Percentiles rank a stretch among this genome's conserved stretches.
Conservation (phyloP, 805 yeast species). For the Candida caryicola region DNA sequence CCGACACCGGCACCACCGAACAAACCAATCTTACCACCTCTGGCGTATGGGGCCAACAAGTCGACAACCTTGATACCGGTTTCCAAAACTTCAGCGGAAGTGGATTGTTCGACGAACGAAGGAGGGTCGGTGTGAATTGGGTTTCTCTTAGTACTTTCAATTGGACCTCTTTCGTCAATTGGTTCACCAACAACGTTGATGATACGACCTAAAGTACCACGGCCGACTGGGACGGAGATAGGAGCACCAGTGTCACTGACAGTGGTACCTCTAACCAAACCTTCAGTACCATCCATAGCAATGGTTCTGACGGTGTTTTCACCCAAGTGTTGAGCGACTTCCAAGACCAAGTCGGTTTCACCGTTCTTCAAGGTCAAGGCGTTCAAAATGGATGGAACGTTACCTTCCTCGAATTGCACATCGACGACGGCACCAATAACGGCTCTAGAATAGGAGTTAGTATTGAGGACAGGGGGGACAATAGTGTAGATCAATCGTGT, state of each 20-base stretch:
- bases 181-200: slow-evolving; percentile 99
- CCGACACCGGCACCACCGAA: slow-evolving; percentile 99
- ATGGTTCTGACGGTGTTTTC: slow-evolving; percentile 99
- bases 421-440: slow-evolving; percentile 99
- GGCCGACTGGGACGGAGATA: slow-evolving; percentile 98
- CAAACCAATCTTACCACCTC: slow-evolving; percentile 99
- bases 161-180: slow-evolving; percentile 99
- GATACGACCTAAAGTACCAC: slow-evolving; percentile 98
- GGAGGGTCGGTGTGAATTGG: slow-evolving; percentile 99
- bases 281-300: slow-evolving; percentile 99
- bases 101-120: slow-evolving; percentile 91
- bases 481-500: neutral
- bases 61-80: slow-evolving; percentile 99
- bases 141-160: slow-evolving; percentile 85
- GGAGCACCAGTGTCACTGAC: slow-evolving; percentile 97
- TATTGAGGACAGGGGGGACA: slow-evolving; percentile 12
- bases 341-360: slow-evolving; percentile 82
- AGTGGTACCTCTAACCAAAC: slow-evolving; percentile 94
- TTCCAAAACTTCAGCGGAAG: slow-evolving; percentile 96
- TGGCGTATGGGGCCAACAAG: slow-evolving; percentile 98
- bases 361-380: slow-evolving; percentile 87
- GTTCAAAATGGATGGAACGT: slow-evolving; percentile 95
- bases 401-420: slow-evolving; percentile 97
- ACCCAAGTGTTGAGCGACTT: slow-evolving; percentile 99
- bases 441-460: slow-evolving; percentile 57